These are phyloP conservation scores for Medicago arabica DNA, from an alignment of 306 rosid species.

Conservation along the genomic window DNA sequence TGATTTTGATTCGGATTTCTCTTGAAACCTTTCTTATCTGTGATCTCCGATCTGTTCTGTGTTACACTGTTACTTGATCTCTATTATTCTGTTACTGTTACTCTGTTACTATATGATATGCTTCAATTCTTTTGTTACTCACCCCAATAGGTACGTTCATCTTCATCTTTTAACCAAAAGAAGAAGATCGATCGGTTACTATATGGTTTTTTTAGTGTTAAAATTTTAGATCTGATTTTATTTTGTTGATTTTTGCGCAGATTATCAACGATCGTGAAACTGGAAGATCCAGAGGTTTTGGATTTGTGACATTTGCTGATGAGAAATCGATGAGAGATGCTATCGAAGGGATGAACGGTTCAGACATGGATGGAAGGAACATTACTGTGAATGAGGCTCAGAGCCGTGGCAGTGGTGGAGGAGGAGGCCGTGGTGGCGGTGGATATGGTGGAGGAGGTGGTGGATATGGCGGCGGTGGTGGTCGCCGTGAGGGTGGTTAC, in stretches of 20 bases:
- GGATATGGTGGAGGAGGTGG: neutral
- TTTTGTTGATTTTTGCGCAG: constrained; percentile 17
- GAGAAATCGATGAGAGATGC: constrained; percentile 25
- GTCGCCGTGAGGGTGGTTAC: constrained; percentile 28
- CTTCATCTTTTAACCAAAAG: constrained; percentile 6
- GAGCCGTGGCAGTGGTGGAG: constrained; percentile 60
- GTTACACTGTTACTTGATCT: constrained; percentile 60
- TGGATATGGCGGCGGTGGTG: constrained; percentile 25
- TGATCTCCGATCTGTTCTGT: constrained; percentile 50
- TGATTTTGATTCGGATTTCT: constrained; percentile 60
- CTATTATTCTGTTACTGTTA: constrained; percentile 50
- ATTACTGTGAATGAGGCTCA: constrained; percentile 95
- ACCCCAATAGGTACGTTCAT: constrained; percentile 66
- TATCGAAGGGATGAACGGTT: constrained; percentile 53
- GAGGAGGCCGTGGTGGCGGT: constrained; percentile 23
- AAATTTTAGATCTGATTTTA: constrained; percentile 30
- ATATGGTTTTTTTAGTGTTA: constrained; percentile 15
- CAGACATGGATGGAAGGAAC: constrained; percentile 78
- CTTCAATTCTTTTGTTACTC: too few species aligned
- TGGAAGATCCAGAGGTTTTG: constrained; percentile 19
- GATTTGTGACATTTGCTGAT: constrained; percentile 8
- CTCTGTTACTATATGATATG: constrained; percentile 46
- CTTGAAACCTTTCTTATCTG: constrained; percentile 52
- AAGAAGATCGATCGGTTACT: constrained; percentile 25
- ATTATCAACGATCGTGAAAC: constrained; percentile 76